These are phyloP conservation scores for Didymella arachidicola DNA, from an alignment of 2,329 filamentous ascomycete genomes.

Conservation along the genomic window DNA sequence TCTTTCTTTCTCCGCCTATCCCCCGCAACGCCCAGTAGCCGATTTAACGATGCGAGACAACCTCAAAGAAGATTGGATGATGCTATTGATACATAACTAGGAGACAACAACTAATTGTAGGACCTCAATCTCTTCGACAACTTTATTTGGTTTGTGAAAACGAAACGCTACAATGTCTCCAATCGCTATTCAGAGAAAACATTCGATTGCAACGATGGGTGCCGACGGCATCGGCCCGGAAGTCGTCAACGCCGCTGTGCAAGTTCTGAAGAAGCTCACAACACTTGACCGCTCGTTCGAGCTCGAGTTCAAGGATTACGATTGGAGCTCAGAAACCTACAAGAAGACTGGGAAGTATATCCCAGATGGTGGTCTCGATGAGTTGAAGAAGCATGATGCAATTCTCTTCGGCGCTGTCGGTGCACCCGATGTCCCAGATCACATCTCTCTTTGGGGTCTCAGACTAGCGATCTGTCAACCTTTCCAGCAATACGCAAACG, in stretches of 20 bases:
- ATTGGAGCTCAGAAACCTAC: slow-evolving; percentile 73
- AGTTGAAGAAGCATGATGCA: slow-evolving; percentile 67
- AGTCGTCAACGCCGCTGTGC: slow-evolving; percentile 69
- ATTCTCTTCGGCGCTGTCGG: slow-evolving; percentile 75
- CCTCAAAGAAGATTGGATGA: not conserved
- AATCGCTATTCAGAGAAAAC: slow-evolving; percentile 30
- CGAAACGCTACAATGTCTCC: slow-evolving; percentile 33
- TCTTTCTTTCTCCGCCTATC: slow-evolving; percentile 26
- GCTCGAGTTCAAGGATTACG: slow-evolving; percentile 68
- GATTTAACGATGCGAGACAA: slow-evolving; percentile 2
- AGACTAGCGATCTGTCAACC: slow-evolving; percentile 64
- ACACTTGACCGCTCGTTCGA: slow-evolving; percentile 63
- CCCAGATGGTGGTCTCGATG: slow-evolving; percentile 65
- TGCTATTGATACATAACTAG: slow-evolving; percentile 6
- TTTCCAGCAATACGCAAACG: slow-evolving; percentile 65
- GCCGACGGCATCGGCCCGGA: slow-evolving; percentile 75
- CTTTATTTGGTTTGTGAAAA: not conserved
- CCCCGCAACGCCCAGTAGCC: slow-evolving; percentile 25
- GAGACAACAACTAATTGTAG: not conserved
- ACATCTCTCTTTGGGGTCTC: slow-evolving; percentile 65
- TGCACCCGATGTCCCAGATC: slow-evolving; percentile 65
- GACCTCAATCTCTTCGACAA: not conserved
- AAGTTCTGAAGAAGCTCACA: slow-evolving; percentile 65
- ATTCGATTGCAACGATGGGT: slow-evolving; percentile 60
- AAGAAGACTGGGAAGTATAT: slow-evolving; percentile 72